Evolutionary conservation across 371 early-diverging fungal genomes (phyloP).

Genomic region (Syncephalis fuscata): DNA sequence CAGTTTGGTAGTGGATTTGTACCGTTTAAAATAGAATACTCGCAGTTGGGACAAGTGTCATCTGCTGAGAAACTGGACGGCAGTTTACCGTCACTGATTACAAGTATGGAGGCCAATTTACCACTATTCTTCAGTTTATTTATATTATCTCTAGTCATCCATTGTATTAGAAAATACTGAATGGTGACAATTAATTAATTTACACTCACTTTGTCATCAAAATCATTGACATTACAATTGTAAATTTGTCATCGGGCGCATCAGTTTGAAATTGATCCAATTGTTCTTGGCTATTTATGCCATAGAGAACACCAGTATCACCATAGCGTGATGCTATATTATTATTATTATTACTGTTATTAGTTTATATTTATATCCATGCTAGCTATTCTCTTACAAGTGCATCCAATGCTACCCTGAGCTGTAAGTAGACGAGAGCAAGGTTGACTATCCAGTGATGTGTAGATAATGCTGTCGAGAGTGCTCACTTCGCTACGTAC

Average conservation of each 20-base stretch:
- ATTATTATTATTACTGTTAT: no score
- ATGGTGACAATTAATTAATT: no score
- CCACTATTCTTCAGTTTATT: conserved; percentile 11
- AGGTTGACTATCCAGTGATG: no score
- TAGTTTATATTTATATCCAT: no score
- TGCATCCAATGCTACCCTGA: no score
- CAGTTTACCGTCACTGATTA: conserved; percentile 20
- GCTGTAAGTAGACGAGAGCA: no score
- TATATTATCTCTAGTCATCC: no score
- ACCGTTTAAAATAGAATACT: conserved; percentile 49
- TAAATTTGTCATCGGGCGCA: conserved; percentile 20
- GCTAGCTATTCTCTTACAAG: no score
- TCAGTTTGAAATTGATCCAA: conserved; percentile 22
- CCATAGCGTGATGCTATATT: no score
- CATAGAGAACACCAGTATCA: conserved; percentile 37
- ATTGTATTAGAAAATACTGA: no score
- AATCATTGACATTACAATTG: conserved; percentile 38
- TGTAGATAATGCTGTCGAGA: no score
- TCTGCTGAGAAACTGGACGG: conserved; percentile 31
- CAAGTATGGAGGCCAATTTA: conserved; percentile 25
- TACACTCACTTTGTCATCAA: conserved; percentile 40
- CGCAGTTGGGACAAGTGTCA: conserved; percentile 43
- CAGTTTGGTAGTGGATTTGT: conserved; percentile 28
- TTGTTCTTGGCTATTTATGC: conserved; percentile 23
- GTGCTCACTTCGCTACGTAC: no score